Base-by-base conservation (phyloP, 495 filamentous ascomycete species). In the Xylaria flabelliformis region DNA sequence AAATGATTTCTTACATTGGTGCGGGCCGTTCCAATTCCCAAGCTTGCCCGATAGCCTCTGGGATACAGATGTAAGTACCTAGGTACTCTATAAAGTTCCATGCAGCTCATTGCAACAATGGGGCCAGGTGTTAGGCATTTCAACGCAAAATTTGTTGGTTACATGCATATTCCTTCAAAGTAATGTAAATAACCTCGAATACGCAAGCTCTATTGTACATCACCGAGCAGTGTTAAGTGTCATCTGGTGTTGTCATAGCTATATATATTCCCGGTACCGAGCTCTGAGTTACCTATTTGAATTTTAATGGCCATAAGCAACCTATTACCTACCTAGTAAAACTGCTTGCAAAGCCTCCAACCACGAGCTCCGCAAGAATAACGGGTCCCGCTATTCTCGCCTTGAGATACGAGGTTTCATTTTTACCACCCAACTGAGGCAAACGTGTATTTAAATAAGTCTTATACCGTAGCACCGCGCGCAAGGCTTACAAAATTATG, bases 71-170 rank as follows among this genome's bases (percentile, higher is more conserved):
- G 15, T 21, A 39, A 39, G 39, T 42, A 32, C 26, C 15, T 26
- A 29, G 34, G 32, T n/a, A 56, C 26, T 6, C 53, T 56, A 56
- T 29, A 32, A 56, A 64, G 62, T 64, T 24, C 61, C 61, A 42
- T 63, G 42, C 39, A 7, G 62, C 62, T 21, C 39, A 64, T 64
- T 53, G 39, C 21, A 17, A 66, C 64, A 9, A 53, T 53, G 46
- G 64, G 64, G 64, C 46, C 44, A 53, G 32, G 36, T n/a, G 29
- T 67, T 64, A 56, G 65, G 65, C 65, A 53, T 67, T 42, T 56
- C 12, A 12, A 8, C n/a, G 13, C 24, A 64, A 6, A 19, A 34
- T 41, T 8, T 13, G 42, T 39, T 34, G 29, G 29, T 59, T 55
- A 55, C 51, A 56, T 26, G 13, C 53, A 12, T 29, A 26, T 44